Evolutionary conservation across 495 filamentous ascomycete genomes (phyloP).

Genomic region (Penicillium coprophilum): DNA sequence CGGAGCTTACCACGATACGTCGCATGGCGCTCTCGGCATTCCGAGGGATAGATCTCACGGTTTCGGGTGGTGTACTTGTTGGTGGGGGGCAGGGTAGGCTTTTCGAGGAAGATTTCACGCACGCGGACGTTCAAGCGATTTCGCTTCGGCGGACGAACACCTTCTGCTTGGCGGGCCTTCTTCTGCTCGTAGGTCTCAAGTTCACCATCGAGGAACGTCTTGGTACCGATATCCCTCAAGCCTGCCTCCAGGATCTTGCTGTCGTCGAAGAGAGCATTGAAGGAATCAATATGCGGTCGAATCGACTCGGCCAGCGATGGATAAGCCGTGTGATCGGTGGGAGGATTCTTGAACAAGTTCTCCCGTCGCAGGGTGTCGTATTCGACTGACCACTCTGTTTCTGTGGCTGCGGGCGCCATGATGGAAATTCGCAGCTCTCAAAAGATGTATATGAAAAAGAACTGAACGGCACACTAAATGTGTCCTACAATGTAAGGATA

Average conservation of each 20-base stretch:
- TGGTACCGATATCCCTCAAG: constrained; percentile 85
- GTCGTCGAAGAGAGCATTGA: constrained; percentile 84
- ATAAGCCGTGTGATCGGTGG: constrained; percentile 82
- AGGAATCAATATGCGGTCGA: constrained; percentile 88
- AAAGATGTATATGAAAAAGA: constrained; percentile 13
- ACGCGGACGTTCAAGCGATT: constrained; percentile 74
- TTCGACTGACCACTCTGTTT: constrained; percentile 73
- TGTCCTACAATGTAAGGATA: background rate
- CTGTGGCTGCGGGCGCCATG: constrained; percentile 57
- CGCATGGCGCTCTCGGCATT: constrained; percentile 90
- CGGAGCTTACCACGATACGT: constrained; percentile 87
- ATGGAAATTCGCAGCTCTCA: constrained; percentile 21
- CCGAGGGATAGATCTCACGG: constrained; percentile 83
- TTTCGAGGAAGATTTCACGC: constrained; percentile 75
- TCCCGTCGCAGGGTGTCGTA: constrained; percentile 82
- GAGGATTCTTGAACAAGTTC: constrained; percentile 82
- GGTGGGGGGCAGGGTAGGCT: constrained; percentile 65
- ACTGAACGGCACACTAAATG: background rate
- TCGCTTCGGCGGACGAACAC: constrained; percentile 52
- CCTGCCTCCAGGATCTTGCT: constrained; percentile 70
- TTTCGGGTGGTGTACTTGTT: constrained; percentile 78
- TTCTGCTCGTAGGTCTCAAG: constrained; percentile 43
- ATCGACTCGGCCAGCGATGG: constrained; percentile 80
- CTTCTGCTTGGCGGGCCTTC: constrained; percentile 38
- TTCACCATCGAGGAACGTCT: constrained; percentile 80